These are phyloP conservation scores for Myrmaecium sp. DNA, from an alignment of 2,329 filamentous ascomycete genomes.

Conservation along the genomic window DNA sequence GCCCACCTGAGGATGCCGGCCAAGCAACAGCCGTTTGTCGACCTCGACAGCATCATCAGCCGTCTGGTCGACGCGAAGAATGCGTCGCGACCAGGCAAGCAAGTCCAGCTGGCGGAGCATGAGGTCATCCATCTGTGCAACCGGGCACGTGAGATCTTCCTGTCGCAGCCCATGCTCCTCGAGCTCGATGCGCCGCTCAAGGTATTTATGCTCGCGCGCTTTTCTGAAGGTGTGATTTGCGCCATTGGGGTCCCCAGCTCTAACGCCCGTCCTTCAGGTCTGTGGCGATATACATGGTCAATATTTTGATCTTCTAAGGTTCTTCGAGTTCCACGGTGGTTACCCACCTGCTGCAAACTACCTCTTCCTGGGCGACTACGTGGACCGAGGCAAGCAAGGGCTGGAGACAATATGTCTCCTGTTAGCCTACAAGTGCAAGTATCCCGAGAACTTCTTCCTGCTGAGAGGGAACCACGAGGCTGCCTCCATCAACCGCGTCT, in stretches of 20 bases:
- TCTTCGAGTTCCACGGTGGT: conserved; percentile 98
- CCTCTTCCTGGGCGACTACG: conserved; percentile 97
- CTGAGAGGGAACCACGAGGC: conserved; percentile 98
- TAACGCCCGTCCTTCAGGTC: conserved; percentile 45
- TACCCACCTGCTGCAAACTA: conserved; percentile 99
- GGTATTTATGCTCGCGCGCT: conserved; percentile 46
- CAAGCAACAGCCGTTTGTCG: no score
- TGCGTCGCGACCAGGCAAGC: conserved; percentile 93
- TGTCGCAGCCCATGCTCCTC: conserved; percentile 93
- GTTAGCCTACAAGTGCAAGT: conserved; percentile 98
- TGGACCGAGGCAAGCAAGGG: conserved; percentile 97
- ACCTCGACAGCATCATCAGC: conserved; percentile 98
- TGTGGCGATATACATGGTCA: conserved; percentile 98
- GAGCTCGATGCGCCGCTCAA: conserved; percentile 98
- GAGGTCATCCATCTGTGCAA: conserved; percentile 97
- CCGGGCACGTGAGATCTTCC: conserved; percentile 98
- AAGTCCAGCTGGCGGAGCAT: conserved; percentile 89
- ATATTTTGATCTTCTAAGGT: conserved; percentile 91
- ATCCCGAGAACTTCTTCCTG: conserved; percentile 99
- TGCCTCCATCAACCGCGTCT: conserved; percentile 96
- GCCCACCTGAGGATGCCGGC: no score
- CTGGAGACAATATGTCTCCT: conserved; percentile 96
- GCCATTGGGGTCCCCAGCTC: no score
- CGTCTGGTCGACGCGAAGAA: conserved; percentile 90
- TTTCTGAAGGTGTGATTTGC: no score